Percentiles rank a stretch among this genome's conserved stretches.
Conservation (phyloP, 495 filamentous ascomycete species). For the Tetracladium marchalianum region DNA sequence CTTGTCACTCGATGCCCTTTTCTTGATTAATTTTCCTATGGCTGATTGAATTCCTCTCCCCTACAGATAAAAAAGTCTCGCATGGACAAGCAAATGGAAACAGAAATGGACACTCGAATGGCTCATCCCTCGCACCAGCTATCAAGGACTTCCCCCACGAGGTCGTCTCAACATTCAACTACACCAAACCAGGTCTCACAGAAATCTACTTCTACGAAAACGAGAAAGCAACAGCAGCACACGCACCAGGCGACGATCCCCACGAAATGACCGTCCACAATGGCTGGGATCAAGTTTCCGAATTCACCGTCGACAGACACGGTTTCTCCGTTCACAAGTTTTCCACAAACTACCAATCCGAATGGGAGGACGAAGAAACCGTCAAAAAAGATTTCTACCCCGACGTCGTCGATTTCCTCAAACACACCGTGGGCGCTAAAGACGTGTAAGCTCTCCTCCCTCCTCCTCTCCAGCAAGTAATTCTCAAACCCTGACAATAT, state of each 20-base stretch:
- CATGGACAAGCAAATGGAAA: background rate
- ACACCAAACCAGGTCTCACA: slow-evolving; percentile 23
- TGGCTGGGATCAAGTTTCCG: slow-evolving; percentile 17
- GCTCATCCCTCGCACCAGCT: too few species aligned
- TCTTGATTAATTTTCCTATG: slow-evolving; percentile 5
- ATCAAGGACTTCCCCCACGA: too few species aligned
- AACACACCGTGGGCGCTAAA: slow-evolving; percentile 20
- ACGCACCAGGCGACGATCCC: slow-evolving; percentile 24
- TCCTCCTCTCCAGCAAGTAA: too few species aligned
- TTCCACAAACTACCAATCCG: slow-evolving; percentile 7
- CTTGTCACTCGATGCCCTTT: too few species aligned
- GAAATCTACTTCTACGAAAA: slow-evolving; percentile 26
- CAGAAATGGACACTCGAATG: background rate
- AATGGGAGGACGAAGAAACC: slow-evolving; percentile 22
- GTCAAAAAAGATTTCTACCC: slow-evolving; percentile 22
- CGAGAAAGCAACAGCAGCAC: slow-evolving; percentile 18
- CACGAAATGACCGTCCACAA: slow-evolving; percentile 16
- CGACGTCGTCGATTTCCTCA: slow-evolving; percentile 23
- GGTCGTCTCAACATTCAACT: slow-evolving; percentile 20
- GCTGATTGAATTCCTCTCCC: background rate
- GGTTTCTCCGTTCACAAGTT: slow-evolving; percentile 24
- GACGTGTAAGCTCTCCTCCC: slow-evolving; percentile 3
- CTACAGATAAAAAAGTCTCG: too few species aligned
- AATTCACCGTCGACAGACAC: slow-evolving; percentile 21
- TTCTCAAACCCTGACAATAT: too few species aligned